Conservation (phyloP, 305 asterid genomes). For the Fraxinus sp. region DNA sequence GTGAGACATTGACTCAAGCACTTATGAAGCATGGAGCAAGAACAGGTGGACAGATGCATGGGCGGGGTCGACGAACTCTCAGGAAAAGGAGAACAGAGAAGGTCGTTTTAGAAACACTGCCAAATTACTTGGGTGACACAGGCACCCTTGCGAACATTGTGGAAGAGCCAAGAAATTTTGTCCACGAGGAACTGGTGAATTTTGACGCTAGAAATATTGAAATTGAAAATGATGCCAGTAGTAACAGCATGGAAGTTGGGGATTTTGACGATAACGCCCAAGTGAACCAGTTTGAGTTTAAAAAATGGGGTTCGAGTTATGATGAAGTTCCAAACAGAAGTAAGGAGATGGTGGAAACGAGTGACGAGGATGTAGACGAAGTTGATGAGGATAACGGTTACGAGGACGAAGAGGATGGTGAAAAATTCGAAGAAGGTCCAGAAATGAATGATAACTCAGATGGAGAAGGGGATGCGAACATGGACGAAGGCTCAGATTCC, state of each 20-base stretch:
- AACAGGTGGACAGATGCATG: conserved; percentile 63
- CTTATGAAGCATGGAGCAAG: conserved; percentile 58
- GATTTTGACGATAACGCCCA: conserved; percentile 59
- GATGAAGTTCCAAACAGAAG: conserved; percentile 36
- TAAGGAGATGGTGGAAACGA: conserved; percentile 52
- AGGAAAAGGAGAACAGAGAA: conserved; percentile 65
- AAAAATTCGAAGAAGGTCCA: conserved; percentile 36
- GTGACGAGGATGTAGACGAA: conserved; percentile 65
- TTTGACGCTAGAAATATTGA: conserved; percentile 29
- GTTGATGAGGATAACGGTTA: conserved; percentile 41
- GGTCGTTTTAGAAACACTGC: conserved; percentile 30
- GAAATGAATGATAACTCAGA: conserved; percentile 45
- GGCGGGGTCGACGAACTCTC: conserved; percentile 76
- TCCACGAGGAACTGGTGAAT: conserved; percentile 26
- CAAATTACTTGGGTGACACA: conserved; percentile 35
- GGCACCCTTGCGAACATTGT: conserved; percentile 24
- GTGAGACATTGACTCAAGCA: conserved; percentile 49
- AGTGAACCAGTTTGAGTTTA: conserved; percentile 36
- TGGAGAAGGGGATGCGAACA: conserved; percentile 29
- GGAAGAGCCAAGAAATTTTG: conserved; percentile 35
- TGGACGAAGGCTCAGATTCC: conserved; percentile 59
- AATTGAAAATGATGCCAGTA: conserved; percentile 44
- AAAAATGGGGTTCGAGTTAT: conserved; percentile 48
- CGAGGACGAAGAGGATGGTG: conserved; percentile 41
- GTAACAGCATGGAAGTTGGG: conserved; percentile 55